Evolutionary conservation across 352 stramenopile species (phyloP).

Genomic region (Globisporangium canariense): DNA sequence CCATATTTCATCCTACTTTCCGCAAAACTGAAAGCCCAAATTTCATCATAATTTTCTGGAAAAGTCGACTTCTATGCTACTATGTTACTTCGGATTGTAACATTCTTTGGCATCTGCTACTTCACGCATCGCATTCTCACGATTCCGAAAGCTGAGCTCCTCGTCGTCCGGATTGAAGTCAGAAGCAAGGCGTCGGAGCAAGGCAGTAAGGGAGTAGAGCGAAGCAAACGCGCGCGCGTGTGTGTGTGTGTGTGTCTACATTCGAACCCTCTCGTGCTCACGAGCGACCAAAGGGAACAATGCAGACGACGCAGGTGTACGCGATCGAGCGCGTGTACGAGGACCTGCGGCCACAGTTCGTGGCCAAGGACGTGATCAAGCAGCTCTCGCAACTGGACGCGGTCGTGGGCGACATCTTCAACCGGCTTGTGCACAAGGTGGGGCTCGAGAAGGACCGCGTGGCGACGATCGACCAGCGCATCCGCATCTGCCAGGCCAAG

Average conservation of each 20-base stretch:
- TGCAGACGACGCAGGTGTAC: constrained; percentile 88
- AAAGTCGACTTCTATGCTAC: too few species aligned
- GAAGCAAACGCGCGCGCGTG: neutral
- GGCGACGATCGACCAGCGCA: constrained; percentile 64
- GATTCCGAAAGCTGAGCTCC: too few species aligned
- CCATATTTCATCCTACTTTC: too few species aligned
- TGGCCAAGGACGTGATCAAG: constrained; percentile 84
- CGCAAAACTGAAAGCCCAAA: too few species aligned
- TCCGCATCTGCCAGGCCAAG: constrained; percentile 79
- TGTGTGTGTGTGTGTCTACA: too few species aligned
- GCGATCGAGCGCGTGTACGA: constrained; percentile 85
- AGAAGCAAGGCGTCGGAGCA: neutral
- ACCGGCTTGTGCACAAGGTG: constrained; percentile 75
- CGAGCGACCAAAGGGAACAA: constrained; percentile 16
- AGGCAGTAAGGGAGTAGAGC: neutral
- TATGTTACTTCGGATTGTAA: too few species aligned
- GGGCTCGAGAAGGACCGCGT: constrained; percentile 78
- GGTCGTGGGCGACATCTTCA: constrained; percentile 84
- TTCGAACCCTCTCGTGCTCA: neutral
- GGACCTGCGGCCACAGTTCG: constrained; percentile 80
- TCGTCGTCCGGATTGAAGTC: neutral
- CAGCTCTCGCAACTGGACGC: constrained; percentile 81
- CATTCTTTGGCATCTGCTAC: too few species aligned
- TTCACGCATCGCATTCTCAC: too few species aligned
- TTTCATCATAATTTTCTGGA: too few species aligned